Evolutionary conservation across 2,329 filamentous ascomycete genomes (phyloP).

Genomic region (Plenodomus tracheiphilus): DNA sequence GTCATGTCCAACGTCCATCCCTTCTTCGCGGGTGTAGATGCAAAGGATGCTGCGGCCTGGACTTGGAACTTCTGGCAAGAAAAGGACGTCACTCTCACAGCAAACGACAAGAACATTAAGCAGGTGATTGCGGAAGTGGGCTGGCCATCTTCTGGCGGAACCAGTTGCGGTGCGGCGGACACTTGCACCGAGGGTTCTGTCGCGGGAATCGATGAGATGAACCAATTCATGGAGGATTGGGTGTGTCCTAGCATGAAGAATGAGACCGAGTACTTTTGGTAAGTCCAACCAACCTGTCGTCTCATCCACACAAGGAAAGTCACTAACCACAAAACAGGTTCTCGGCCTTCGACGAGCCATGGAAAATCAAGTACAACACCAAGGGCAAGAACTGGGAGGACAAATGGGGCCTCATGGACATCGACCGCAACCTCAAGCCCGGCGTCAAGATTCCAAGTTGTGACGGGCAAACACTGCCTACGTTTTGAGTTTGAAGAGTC

Average conservation of each 20-base stretch:
- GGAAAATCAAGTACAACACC: conserved; percentile 79
- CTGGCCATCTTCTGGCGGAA: conserved; percentile 85
- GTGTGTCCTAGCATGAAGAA: conserved; percentile 79
- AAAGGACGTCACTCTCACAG: conserved; percentile 67
- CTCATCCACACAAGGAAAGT: no score
- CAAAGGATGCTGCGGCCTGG: conserved; percentile 72
- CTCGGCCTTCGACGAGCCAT: conserved; percentile 93
- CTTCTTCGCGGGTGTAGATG: conserved; percentile 82
- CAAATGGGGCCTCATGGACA: conserved; percentile 91
- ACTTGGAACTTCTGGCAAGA: conserved; percentile 79
- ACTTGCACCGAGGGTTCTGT: conserved; percentile 70
- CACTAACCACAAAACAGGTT: conserved; percentile 59
- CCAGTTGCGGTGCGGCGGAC: conserved; percentile 65
- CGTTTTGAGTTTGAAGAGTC: conserved; percentile 8
- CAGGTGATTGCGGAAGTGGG: conserved; percentile 90
- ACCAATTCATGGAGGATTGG: conserved; percentile 83
- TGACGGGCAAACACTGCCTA: conserved; percentile 63
- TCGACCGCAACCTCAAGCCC: conserved; percentile 78
- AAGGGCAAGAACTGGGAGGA: conserved; percentile 79
- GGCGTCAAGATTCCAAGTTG: conserved; percentile 88
- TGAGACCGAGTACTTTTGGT: conserved; percentile 93
- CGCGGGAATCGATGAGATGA: conserved; percentile 78
- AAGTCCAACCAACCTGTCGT: conserved; percentile 34
- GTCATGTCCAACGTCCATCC: conserved; percentile 98
- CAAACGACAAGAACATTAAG: conserved; percentile 52